Evolutionary conservation across 2,329 filamentous ascomycete genomes (phyloP).

Genomic region (Colletotrichum higginsianum): DNA sequence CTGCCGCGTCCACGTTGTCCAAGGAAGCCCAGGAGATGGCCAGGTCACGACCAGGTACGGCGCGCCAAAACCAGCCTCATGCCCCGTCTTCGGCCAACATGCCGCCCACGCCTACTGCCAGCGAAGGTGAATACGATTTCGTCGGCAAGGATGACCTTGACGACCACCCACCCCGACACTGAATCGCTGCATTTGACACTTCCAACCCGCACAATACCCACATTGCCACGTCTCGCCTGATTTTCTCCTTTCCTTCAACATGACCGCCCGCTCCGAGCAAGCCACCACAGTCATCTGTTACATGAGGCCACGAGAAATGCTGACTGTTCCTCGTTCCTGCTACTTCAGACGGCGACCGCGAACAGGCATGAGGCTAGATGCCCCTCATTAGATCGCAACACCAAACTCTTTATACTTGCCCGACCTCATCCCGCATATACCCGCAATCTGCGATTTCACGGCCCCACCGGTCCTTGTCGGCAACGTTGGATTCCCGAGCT

Average conservation of each 20-base stretch:
- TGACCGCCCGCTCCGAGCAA: constrained; percentile 18
- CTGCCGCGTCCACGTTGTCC: constrained; percentile 46
- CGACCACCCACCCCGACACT: constrained; percentile 40
- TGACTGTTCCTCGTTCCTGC: constrained; percentile 41
- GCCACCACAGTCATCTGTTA: constrained; percentile 22
- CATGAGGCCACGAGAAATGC: constrained; percentile 33
- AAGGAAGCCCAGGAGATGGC: constrained; percentile 53
- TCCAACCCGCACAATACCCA: constrained; percentile 34
- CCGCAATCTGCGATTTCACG: constrained; percentile 35
- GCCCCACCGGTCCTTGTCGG: not conserved
- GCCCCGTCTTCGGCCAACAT: constrained; percentile 70
- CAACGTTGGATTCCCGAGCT: constrained; percentile 17
- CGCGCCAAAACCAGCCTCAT: constrained; percentile 63
- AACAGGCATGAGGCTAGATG: constrained; percentile 47
- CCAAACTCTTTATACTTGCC: constrained; percentile 28
- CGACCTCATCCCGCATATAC: constrained; percentile 36
- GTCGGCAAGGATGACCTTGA: constrained; percentile 45
- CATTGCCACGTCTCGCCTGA: constrained; percentile 24
- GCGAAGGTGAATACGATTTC: constrained; percentile 71
- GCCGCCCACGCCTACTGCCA: constrained; percentile 73
- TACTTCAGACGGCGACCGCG: constrained; percentile 55
- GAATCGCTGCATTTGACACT: constrained; percentile 24
- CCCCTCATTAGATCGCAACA: constrained; percentile 31
- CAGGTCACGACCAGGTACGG: constrained; percentile 69
- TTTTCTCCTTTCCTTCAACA: constrained; percentile 6